Evolutionary conservation across 495 filamentous ascomycete species (phyloP), one percentile per base, ranked within the genome.

Genomic region (Entonaema liquescens): DNA sequence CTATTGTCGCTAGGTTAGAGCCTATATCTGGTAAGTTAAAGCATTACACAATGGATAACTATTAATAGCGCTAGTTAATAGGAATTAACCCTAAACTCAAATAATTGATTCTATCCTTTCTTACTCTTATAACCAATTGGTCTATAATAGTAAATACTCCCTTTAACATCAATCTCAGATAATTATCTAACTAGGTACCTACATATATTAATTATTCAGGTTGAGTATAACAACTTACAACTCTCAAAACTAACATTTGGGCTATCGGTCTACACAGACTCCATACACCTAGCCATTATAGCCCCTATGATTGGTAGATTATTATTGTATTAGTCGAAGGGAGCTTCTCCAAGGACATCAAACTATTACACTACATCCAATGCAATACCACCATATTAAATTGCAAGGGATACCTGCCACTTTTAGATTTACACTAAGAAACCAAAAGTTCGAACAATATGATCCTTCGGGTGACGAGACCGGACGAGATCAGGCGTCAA

Each of bases 281-380:
- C 40, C 31, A 71, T 15, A 15, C 63, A 67, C 64, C 59, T 72
- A 59, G 62, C 26, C 33, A 35, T 6, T 49, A 19, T 59, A n/a
- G 19, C 53, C 19, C 23, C 33, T 31, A 36, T 71, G 53, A 72
- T 72, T 67, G 59, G 64, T 56, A 59, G 59, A 59, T 60, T 62
- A 1, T 36, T 28, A 38, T 63, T 40, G 13, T 11, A 28, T 28
- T 17, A 26, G 17, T 21, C 31, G 35, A 40, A 11, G 13, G 52
- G 44, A 59, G 44, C 19, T 42, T 60, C 42, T 57, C 21, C 9
- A 56, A 3, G 15, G 9, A 57, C 54, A 26, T 23, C 35, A 17
- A 55, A 13, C 25, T 69, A 54, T 26, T 40, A 13, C 59, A 53
- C 25, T 25, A 56, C 11, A 13, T 56, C 21, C 8, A 35, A 56